A percentile compares a stretch with the other conserved stretches of the same genome.
Evolutionary conservation across 2,329 filamentous ascomycete species (phyloP).

Genomic region (Xylaria sp.): DNA sequence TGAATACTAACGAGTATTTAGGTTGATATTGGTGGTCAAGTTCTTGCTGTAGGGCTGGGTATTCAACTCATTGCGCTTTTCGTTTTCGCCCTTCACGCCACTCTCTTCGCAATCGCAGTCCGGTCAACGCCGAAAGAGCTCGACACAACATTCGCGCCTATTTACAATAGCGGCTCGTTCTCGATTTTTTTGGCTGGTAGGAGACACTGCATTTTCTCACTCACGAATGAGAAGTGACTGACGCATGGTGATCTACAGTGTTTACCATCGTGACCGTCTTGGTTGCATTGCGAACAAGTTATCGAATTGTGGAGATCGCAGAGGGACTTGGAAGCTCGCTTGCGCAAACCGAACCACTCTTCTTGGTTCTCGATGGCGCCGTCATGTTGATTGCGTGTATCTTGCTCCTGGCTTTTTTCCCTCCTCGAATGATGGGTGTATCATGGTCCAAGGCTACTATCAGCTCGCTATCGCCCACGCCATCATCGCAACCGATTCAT

Average conservation of each 20-base stretch:
- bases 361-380: conserved; percentile 29
- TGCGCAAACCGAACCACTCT: conserved; percentile 24
- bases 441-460: conserved; percentile 18
- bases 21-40: conserved; percentile 30
- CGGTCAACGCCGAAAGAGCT: conserved; percentile 35
- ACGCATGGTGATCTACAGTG: conserved; percentile 14
- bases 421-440: conserved; percentile 24
- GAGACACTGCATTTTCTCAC: conserved; percentile 13
- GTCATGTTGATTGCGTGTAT: conserved; percentile 24
- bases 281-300: conserved; percentile 27
- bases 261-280: conserved; percentile 22
- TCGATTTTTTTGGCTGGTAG: conserved; percentile 42
- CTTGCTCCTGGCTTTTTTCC: conserved; percentile 25
- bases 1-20: conserved; percentile 16
- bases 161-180: conserved; percentile 42
- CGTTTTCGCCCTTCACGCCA: conserved; percentile 35
- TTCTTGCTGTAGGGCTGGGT: conserved; percentile 42
- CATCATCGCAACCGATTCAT: conserved; percentile 15
- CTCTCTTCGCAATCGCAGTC: conserved; percentile 39
- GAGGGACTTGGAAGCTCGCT: conserved; percentile 24
- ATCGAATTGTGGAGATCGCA: conserved; percentile 25
- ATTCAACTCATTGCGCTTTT: conserved; percentile 40
- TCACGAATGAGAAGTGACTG: not conserved
- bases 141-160: conserved; percentile 35
- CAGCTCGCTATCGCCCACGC: conserved; percentile 14